Conservation (phyloP, 805 yeast genomes). For the Wickerhamiella cacticola region DNA sequence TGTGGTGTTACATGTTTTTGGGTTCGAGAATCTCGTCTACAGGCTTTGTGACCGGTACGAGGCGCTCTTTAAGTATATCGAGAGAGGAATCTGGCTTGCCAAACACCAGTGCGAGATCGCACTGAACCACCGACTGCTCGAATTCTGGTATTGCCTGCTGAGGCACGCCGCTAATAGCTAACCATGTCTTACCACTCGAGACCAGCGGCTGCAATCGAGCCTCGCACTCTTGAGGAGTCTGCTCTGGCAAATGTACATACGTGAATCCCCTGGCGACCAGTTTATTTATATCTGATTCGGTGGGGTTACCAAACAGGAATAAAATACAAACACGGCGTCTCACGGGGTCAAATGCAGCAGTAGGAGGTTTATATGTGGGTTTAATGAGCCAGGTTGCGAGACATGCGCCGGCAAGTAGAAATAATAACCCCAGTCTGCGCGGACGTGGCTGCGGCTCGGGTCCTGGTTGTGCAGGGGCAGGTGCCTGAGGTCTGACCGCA, state of each 20-base stretch:
- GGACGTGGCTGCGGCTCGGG: neutral
- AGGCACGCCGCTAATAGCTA: constrained; percentile 19
- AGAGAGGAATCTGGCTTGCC: constrained; percentile 1
- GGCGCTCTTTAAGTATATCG: neutral
- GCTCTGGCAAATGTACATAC: constrained; percentile 12
- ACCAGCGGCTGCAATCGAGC: constrained; percentile 15
- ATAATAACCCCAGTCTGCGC: constrained; percentile 3
- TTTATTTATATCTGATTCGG: constrained; percentile 11
- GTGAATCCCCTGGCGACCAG: constrained; percentile 16
- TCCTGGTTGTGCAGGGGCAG: neutral
- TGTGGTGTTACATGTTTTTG: constrained; percentile 8
- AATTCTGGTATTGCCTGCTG: constrained; percentile 6
- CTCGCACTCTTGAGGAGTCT: constrained; percentile 1
- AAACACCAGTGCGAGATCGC: constrained; percentile 20
- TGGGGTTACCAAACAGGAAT: constrained; percentile 20
- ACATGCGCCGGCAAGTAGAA: constrained; percentile 20
- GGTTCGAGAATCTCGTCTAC: neutral
- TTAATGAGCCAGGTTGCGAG: constrained; percentile 19
- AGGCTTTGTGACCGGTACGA: neutral
- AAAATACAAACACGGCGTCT: constrained; percentile 20
- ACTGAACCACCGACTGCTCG: constrained; percentile 18
- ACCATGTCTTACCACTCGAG: constrained; percentile 17
- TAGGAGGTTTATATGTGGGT: constrained; percentile 18
- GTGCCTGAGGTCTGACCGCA: constrained; percentile 6
- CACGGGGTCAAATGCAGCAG: constrained; percentile 20